Evolutionary conservation across 345 rosid genomes (phyloP), one percentile per base, ranked within the genome.

Genomic region (Mercurialis annua): DNA sequence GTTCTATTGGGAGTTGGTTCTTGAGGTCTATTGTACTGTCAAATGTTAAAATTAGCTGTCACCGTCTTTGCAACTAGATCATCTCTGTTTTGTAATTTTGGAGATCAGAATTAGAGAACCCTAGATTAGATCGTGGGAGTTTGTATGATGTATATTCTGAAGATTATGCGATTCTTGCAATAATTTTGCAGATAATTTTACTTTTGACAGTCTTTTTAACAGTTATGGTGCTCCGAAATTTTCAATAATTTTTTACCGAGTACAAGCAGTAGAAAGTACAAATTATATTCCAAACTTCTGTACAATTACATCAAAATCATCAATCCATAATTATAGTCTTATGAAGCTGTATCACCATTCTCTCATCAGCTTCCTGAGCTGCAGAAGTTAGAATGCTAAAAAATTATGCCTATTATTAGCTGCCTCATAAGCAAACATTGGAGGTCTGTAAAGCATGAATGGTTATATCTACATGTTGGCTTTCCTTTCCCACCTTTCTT

Each of bases 401-500:
- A 27, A 17, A 1, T 5, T 14, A 5, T 14, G 21, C 31, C 17
- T 29, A 30, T 55, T 2, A 14, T 15, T 5, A 54, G 6, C n/a
- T n/a, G n/a, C 36, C 20, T 14, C 60, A 16, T 5, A 14, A 50
- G 54, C 11, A 14, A 50, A n/a, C 26, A n/a, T 50, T 17, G 52
- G 52, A 48, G 52, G 23, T 48, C 27, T 5, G 7, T 36, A 6
- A 20, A 30, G 4, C 34, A 27, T 14, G 58, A 33, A 26, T 26
- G 33, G 33, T 26, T 33, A 55, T 29, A 5, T 57, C 61, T 57
- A 57, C 61, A 57, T 57, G 61, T 57, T 57, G 17, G 61, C 42
- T 75, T 86, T 86, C 80, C 87, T 89, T 73, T 86, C 92, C 90
- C 90, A 87, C 62, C 90, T 76, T 68, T 86, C 92, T 80, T 80